Base-by-base conservation (phyloP, 2,329 filamentous ascomycete species). In the Chrysoporthe austroafricana region DNA sequence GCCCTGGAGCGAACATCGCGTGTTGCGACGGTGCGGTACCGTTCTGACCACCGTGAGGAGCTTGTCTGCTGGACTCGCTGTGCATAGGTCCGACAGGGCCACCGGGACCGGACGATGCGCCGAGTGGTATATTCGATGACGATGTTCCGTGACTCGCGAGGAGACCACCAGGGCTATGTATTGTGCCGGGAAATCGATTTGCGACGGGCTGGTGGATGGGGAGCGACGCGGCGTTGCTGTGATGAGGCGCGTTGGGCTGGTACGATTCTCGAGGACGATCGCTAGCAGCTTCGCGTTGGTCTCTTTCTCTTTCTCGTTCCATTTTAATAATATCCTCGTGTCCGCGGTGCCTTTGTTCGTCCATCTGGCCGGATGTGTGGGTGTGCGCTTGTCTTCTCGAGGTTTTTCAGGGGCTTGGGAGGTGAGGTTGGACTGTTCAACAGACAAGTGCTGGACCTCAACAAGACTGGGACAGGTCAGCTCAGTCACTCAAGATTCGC, bases 141-240 rank as follows among this genome's bases (percentile, higher is more conserved):
- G 86, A 85, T 44, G 86, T 85, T 63, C 89, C 88, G 73, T 93
- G 88, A 72, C 90, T 93, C 9, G 90, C 88, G 50, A 98, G 87
- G 46, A 98, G 85, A 9, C 95, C 95, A 72, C 96, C 95, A 1
- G 95, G 95, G 58, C 94, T 96, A 77, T 97, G 95, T 66, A 97
- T 96, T 63, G 93, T 91, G 71, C 90, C 91, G 67, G 91, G 81
- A 70, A 93, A 84, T 79, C 94, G 84, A 76, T 94, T 89, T 70
- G 95, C 95, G 68, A 97, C 94, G 5, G 95, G 95, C 78, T 98
- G 95, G 79, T 98, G 95, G 73, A 98, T 90, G 65, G 94, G 93
- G 65, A 97, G 92, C 2, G 94, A 93, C 67, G 91, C 93, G 50
- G 92, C 90, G 76, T 92, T 94, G 79, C 91, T 96, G 78, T 97